These are phyloP conservation scores for Debaryomyces sp. DNA, from an alignment of 1,139 yeast species.

Conservation along the genomic window DNA sequence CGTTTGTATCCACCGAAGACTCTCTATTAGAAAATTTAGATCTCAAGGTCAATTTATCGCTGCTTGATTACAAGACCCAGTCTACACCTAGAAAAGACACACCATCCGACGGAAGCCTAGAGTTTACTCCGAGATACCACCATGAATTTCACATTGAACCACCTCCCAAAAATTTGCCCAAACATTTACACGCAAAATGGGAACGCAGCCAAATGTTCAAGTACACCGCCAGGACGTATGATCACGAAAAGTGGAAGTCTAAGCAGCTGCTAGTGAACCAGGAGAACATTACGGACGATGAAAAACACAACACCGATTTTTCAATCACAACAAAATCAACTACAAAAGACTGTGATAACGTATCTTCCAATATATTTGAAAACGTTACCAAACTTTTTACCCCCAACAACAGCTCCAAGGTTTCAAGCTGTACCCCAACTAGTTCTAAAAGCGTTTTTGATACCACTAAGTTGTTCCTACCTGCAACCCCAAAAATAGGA, in stretches of 20 bases:
- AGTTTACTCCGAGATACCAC: conserved; percentile 11
- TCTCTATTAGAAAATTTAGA: conserved; percentile 6
- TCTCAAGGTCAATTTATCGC: conserved; percentile 4
- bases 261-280: conserved; percentile 9
- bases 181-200: conserved; percentile 21
- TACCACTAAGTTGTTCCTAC: conserved; percentile 1
- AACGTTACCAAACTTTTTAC: conserved; percentile 8
- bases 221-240: conserved; percentile 16
- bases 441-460: conserved; percentile 2
- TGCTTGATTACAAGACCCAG: not conserved
- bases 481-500: conserved; percentile 1
- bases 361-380: conserved; percentile 8
- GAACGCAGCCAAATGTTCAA: conserved; percentile 25
- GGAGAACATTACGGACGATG: not conserved
- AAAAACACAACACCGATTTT: not conserved
- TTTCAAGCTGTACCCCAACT: not conserved
- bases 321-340: not conserved
- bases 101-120: not conserved
- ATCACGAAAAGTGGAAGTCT: conserved; percentile 13
- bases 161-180: conserved; percentile 19
- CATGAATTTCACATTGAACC: conserved; percentile 16
- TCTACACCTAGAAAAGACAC: not conserved
- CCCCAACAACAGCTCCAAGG: conserved; percentile 2
- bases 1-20: conserved; percentile 8
- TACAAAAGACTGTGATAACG: not conserved